Percentiles rank a stretch among this genome's conserved stretches.
These are phyloP conservation scores for Megacollybia marginata DNA, from an alignment of 768 basidiomycete genomes.

Conservation along the genomic window DNA sequence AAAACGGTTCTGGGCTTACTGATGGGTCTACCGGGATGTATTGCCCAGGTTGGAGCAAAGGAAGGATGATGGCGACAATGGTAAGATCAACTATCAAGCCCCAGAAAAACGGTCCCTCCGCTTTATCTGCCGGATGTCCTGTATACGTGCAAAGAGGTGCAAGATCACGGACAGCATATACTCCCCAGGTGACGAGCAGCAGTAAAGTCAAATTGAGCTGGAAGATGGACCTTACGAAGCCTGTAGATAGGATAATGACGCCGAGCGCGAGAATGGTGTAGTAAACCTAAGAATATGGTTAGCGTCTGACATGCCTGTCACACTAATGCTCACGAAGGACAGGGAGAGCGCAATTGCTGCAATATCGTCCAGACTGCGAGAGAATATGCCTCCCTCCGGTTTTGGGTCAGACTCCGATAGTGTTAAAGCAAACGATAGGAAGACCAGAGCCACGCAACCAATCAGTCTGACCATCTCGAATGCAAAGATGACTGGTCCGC, in stretches of 20 bases:
- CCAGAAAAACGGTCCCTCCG: slow-evolving; percentile 43
- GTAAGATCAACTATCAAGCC: slow-evolving; percentile 35
- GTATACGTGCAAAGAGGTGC: slow-evolving; percentile 50
- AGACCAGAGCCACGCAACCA: neutral
- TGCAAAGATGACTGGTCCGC: neutral
- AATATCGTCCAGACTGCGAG: neutral
- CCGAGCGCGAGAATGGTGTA: slow-evolving; percentile 28
- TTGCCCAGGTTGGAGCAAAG: slow-evolving; percentile 41
- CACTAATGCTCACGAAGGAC: neutral
- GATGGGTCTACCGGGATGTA: slow-evolving; percentile 49
- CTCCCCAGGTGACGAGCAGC: slow-evolving; percentile 23
- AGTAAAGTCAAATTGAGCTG: slow-evolving; percentile 19
- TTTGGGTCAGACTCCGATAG: neutral
- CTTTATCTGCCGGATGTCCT: slow-evolving; percentile 33
- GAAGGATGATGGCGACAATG: slow-evolving; percentile 37
- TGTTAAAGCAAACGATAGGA: neutral
- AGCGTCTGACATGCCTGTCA: neutral
- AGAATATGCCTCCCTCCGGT: neutral
- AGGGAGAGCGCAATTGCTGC: neutral
- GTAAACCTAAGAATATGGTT: slow-evolving; percentile 27
- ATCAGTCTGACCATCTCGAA: neutral
- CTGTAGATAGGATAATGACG: slow-evolving; percentile 24
- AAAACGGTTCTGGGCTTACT: slow-evolving; percentile 9
- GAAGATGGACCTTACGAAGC: slow-evolving; percentile 19
- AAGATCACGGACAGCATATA: slow-evolving; percentile 49